Base-by-base conservation (phyloP, 1,284 basidiomycete species). In the Hemileia vastatrix region DNA sequence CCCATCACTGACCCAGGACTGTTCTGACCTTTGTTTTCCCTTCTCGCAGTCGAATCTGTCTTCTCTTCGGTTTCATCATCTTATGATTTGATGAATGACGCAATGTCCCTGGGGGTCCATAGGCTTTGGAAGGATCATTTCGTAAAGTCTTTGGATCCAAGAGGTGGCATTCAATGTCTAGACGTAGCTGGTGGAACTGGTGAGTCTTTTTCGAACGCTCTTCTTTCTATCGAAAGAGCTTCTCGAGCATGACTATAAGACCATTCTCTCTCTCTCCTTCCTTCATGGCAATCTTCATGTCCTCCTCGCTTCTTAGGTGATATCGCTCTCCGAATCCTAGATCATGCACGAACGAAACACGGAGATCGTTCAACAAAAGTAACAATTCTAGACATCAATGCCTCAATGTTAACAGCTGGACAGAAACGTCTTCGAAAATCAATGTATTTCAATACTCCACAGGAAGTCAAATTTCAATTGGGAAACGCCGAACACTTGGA, bases 1-100 rank as follows among this genome's bases (percentile, higher is more conserved):
- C 27, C 27, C 27, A 27, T 27, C 27, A 27, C 27, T 27, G 27
- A n/a, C n/a, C n/a, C n/a, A n/a, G n/a, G n/a, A n/a, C n/a, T n/a
- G n/a, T n/a, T n/a, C n/a, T n/a, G n/a, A n/a, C n/a, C n/a, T n/a
- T 27, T 27, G 27, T 27, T 27, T 27, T 27, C 27, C 27, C 27
- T 27, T 27, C 27, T 27, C 27, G n/a, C n/a, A n/a, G 94, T 99
- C 63, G 90, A 88, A 69, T 82, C 83, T 66, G 93, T 99, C 59
- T 99, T 99, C 79, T 87, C 90, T 70, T 94, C 90, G 3, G 94
- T 99, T 60, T 92, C 95, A 48, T 88, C 89, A 45, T 90, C 85
- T 59, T 99, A 98, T 78, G 94, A 98, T 77, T 77, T 97, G 48
- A 96, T 98, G 93, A 99, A 99, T 81, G 95, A 98, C 75, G 90